Percentiles rank a stretch among this genome's conserved stretches.
Evolutionary conservation across 805 yeast genomes (phyloP).

Genomic region (Candida caryicola): DNA sequence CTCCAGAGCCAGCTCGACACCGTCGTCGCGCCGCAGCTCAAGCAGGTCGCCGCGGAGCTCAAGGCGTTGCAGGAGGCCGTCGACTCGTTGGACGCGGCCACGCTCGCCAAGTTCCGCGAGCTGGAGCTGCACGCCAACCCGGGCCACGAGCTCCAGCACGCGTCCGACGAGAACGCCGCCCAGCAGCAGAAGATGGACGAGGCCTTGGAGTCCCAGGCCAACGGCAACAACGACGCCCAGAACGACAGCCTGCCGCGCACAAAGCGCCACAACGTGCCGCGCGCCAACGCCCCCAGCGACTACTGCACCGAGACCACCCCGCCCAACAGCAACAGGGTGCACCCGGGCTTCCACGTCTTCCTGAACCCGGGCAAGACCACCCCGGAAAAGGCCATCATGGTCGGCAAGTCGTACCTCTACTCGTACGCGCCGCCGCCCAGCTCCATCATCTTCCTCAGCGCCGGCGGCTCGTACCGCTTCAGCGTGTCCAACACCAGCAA

Average conservation of each 20-base stretch:
- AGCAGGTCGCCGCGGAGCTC: background rate
- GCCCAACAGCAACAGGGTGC: constrained; percentile 12
- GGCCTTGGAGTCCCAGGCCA: background rate
- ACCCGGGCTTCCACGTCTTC: constrained; percentile 21
- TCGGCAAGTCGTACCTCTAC: constrained; percentile 22
- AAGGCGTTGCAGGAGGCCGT: background rate
- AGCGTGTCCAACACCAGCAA: constrained; percentile 11
- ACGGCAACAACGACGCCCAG: background rate
- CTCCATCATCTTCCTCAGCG: constrained; percentile 23
- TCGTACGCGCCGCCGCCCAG: constrained; percentile 31
- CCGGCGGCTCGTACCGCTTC: constrained; percentile 33
- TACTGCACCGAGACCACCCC: constrained; percentile 15
- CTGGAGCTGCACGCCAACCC: no score
- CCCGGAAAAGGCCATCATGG: constrained; percentile 13
- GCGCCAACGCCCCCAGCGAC: constrained; percentile 5
- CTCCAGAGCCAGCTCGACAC: background rate
- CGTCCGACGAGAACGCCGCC: no score
- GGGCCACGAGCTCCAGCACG: no score
- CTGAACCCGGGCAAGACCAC: constrained; percentile 14
- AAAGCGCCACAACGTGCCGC: no score
- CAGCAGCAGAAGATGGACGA: no score
- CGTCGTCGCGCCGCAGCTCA: background rate
- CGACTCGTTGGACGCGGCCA: no score
- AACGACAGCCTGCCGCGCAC: no score
- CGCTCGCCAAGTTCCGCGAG: no score